Evolutionary conservation across 352 stramenopile species (phyloP), one percentile per base, ranked within the genome.

Genomic region (Peronospora belbahrii): DNA sequence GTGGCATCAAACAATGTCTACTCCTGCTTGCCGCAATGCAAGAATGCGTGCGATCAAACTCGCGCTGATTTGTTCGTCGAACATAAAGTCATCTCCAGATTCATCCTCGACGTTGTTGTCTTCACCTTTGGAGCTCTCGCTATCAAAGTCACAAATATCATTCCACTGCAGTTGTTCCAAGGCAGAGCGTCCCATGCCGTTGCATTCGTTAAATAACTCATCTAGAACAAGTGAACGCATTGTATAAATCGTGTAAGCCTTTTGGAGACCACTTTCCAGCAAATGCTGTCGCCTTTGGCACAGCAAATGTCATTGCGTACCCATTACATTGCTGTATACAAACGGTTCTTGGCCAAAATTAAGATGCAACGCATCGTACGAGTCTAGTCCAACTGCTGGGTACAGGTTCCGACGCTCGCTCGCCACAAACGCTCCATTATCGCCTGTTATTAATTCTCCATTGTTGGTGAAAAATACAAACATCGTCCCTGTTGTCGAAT

Each of bases 261-360:
- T 23, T 39, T 7, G n/a, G n/a, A n/a, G 14, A 7, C 15, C 19
- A 39, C 33, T 39, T 39, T 25, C 14, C 32, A 23, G 5, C 14
- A 38, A 8, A 6, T 8, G 17, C 15, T 42, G 5, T 11, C 10
- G n/a, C 7, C 6, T 25, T n/a, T 32, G 8, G 13, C 15, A 28
- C 11, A 14, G 33, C 28, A 24, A 15, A 39, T 19, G 6, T 13
- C 18, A 18, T 25, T 25, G 24, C 34, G 19, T 52, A 67, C 58
- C 58, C 56, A 48, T 38, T 18, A 67, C 49, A 20, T 35, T 30
- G 19, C 24, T 49, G 34, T 63, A 60, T 14, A 55, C 48, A 27
- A 92, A 92, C 1, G 85, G 79, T 30, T 85, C 72, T 45, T 85
- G 75, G 0, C 83, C 83, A 64, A 88, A 92, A 56, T 95, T 95